Evolutionary conservation across 371 early-diverging fungal genomes (phyloP).

Genomic region (Fennellomyces sp.): DNA sequence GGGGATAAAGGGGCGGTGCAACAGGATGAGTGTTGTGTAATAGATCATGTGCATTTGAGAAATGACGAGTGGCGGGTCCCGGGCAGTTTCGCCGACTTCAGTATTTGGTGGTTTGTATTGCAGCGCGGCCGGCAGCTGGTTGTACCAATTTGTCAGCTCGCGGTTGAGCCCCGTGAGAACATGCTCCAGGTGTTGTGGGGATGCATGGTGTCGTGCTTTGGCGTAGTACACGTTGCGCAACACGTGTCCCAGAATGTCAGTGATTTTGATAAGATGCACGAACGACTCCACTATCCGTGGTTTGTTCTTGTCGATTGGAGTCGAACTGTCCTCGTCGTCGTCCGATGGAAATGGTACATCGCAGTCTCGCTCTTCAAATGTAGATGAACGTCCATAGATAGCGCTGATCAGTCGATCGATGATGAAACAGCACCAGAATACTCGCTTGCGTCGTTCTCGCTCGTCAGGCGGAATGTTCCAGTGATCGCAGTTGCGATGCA

Average conservation of each 20-base stretch:
- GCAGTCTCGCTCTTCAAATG: slow-evolving; percentile 49
- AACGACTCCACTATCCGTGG: slow-evolving; percentile 36
- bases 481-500: slow-evolving; percentile 50
- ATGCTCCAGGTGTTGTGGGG: slow-evolving; percentile 23
- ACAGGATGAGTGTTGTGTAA: slow-evolving; percentile 40
- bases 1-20: slow-evolving; percentile 48
- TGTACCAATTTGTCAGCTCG: slow-evolving; percentile 47
- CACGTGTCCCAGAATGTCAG: slow-evolving; percentile 48
- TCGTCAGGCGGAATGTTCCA: slow-evolving; percentile 45
- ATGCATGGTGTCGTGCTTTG: slow-evolving; percentile 28
- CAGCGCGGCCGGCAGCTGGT: slow-evolving; percentile 39
- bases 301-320: slow-evolving; percentile 9
- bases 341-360: slow-evolving; percentile 47
- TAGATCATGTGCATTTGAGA: slow-evolving; percentile 52
- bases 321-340: slow-evolving; percentile 38
- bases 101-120: slow-evolving; percentile 25
- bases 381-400: slow-evolving; percentile 43
- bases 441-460: slow-evolving; percentile 43
- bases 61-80: slow-evolving; percentile 22
- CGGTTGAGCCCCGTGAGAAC: slow-evolving; percentile 39
- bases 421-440: slow-evolving; percentile 57
- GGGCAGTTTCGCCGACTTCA: neutral
- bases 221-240: slow-evolving; percentile 47
- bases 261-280: slow-evolving; percentile 36
- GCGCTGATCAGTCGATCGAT: slow-evolving; percentile 48